Conservation (phyloP, 2,329 filamentous ascomycete genomes). For the Ascosphaera acerosa region DNA sequence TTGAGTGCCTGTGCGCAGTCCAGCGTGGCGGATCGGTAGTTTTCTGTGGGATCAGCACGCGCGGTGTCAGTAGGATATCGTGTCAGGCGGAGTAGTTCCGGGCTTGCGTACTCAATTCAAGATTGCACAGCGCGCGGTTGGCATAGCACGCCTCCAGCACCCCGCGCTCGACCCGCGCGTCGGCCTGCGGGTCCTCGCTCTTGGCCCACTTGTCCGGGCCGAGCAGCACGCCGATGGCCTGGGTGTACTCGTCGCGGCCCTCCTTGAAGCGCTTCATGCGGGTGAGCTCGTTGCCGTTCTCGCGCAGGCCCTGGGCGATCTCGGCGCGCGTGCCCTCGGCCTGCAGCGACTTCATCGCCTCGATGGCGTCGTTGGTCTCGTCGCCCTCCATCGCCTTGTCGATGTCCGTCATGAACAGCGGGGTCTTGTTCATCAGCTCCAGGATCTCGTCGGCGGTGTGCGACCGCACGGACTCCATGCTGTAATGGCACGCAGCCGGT, state of each 20-base stretch:
- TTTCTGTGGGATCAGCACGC: conserved; percentile 26
- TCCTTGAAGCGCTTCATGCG: conserved; percentile 47
- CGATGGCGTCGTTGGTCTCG: conserved; percentile 57
- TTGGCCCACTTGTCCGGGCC: conserved; percentile 32
- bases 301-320: conserved; percentile 61
- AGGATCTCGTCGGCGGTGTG: conserved; percentile 35
- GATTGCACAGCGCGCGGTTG: conserved; percentile 74
- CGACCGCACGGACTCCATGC: conserved; percentile 30
- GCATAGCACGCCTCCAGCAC: conserved; percentile 54
- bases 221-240: conserved; percentile 50
- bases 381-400: conserved; percentile 33
- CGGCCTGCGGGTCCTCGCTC: conserved; percentile 28
- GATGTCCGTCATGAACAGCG: conserved; percentile 89
- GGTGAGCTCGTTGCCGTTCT: conserved; percentile 80
- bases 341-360: conserved; percentile 68
- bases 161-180: conserved; percentile 34
- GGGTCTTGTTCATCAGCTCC: conserved; percentile 40
- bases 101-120: conserved; percentile 41
- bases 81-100: conserved; percentile 3
- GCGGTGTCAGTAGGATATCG: conserved; percentile 6
- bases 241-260: conserved; percentile 75
- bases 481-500: no score
- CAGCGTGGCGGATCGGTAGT: conserved; percentile 63
- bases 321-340: conserved; percentile 81
- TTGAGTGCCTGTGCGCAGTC: conserved; percentile 62